Conservation (phyloP, 2,329 filamentous ascomycete genomes). For the Calycina herbarum region DNA sequence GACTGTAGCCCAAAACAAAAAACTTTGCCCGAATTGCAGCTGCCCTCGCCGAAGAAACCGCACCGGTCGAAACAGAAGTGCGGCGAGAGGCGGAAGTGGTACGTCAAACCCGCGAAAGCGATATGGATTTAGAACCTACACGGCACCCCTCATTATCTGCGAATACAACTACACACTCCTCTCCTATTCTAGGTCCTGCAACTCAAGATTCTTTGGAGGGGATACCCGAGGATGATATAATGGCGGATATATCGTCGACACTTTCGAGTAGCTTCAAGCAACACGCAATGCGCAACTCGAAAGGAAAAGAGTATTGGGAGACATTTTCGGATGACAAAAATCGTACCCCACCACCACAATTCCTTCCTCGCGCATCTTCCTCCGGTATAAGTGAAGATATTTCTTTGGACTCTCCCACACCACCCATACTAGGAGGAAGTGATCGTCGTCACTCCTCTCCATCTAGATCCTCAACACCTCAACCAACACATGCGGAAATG, state of each 20-base stretch:
- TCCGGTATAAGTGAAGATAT: constrained; percentile 68
- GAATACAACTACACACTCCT: constrained; percentile 62
- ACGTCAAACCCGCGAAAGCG: constrained; percentile 88
- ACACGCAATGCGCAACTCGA: constrained; percentile 70
- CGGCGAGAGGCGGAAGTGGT: constrained; percentile 93
- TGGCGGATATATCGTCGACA: constrained; percentile 51
- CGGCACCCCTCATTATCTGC: constrained; percentile 48
- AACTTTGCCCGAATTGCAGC: constrained; percentile 92
- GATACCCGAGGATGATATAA: constrained; percentile 67
- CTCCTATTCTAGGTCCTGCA: constrained; percentile 62
- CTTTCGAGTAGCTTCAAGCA: constrained; percentile 71
- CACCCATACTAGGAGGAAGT: constrained; percentile 30
- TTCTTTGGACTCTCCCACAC: constrained; percentile 39
- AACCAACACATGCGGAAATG: constrained; percentile 69
- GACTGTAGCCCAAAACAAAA: constrained; percentile 82
- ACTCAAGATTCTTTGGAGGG: constrained; percentile 66
- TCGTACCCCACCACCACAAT: constrained; percentile 50
- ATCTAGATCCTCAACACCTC: constrained; percentile 36
- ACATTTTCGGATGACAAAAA: constrained; percentile 69
- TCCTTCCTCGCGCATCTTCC: constrained; percentile 59
- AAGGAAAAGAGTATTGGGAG: constrained; percentile 76
- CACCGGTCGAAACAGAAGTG: constrained; percentile 85
- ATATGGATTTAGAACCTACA: constrained; percentile 60
- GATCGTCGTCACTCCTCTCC: constrained; percentile 33
- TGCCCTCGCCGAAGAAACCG: constrained; percentile 81